Percentiles rank a stretch among this genome's conserved stretches.
Evolutionary conservation across 495 filamentous ascomycete species (phyloP).

Genomic region (Patellaria atrata): DNA sequence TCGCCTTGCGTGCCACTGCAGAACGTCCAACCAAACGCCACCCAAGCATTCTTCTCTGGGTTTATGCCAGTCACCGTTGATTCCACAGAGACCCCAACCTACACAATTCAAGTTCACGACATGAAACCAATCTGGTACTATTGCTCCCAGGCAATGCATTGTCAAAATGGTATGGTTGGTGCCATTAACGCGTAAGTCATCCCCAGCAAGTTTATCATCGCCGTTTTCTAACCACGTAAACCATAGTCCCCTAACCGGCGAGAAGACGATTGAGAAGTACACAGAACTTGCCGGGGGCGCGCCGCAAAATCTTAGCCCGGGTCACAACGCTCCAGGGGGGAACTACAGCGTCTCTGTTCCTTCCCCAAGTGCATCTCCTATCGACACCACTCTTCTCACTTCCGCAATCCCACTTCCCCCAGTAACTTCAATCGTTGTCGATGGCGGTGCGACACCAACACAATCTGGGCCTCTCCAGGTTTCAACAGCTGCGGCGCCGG

Average conservation of each 20-base stretch:
- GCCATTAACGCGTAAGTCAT: conserved; percentile 27
- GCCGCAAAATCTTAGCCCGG: conserved; percentile 12
- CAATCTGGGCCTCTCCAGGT: no score
- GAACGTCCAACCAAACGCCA: conserved; percentile 18
- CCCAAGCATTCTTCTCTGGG: conserved; percentile 25
- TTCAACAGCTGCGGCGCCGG: not conserved
- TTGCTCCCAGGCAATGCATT: conserved; percentile 29
- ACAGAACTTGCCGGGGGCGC: conserved; percentile 7
- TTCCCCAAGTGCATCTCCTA: no score
- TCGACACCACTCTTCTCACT: no score
- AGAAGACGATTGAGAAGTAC: conserved; percentile 16
- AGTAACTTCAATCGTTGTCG: no score
- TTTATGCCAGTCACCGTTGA: conserved; percentile 21
- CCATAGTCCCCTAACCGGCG: conserved; percentile 10
- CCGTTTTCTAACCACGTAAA: not conserved
- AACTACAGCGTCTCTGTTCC: no score
- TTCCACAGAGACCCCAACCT: conserved; percentile 8
- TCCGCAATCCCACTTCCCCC: no score
- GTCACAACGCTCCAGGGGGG: conserved; percentile 6
- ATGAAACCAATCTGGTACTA: conserved; percentile 30
- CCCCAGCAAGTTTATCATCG: not conserved
- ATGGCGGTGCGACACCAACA: no score
- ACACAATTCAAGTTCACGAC: conserved; percentile 28
- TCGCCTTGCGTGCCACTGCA: conserved; percentile 27
- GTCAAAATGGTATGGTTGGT: conserved; percentile 28